These are phyloP conservation scores for Coemansia sp. DNA, from an alignment of 192 early-diverging fungal species.

Conservation along the genomic window DNA sequence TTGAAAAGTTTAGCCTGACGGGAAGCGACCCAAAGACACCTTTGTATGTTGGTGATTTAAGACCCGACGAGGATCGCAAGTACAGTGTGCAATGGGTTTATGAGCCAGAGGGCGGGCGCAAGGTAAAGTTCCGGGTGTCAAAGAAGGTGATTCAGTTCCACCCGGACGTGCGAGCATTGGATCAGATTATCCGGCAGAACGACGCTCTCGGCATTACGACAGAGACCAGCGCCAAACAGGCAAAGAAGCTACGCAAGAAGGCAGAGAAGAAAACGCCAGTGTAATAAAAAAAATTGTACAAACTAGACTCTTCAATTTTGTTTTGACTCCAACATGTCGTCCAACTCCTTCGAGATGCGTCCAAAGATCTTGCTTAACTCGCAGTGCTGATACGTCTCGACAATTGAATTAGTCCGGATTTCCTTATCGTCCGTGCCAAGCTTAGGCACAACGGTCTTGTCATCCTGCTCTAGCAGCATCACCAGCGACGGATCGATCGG, in stretches of 20 bases:
- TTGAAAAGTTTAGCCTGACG: slow-evolving; percentile 27
- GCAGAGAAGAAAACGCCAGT: not conserved
- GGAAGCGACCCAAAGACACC: slow-evolving; percentile 22
- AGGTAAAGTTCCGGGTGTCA: slow-evolving; percentile 22
- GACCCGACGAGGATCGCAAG: slow-evolving; percentile 23
- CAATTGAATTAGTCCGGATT: slow-evolving; percentile 31
- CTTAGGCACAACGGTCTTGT: slow-evolving; percentile 41
- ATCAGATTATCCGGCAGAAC: slow-evolving; percentile 32
- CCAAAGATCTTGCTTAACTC: slow-evolving; percentile 48
- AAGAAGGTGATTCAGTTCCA: slow-evolving; percentile 41
- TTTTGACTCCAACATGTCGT: slow-evolving; percentile 1
- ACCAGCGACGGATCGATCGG: slow-evolving; percentile 88
- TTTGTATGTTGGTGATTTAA: slow-evolving; percentile 33
- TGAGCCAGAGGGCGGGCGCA: not conserved
- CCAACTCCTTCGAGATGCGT: slow-evolving; percentile 13
- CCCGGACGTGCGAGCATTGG: slow-evolving; percentile 36
- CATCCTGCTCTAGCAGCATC: slow-evolving; percentile 59
- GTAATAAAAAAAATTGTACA: slow-evolving; percentile 3
- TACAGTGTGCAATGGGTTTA: slow-evolving; percentile 39
- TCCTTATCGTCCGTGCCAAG: slow-evolving; percentile 10
- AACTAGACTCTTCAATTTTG: not conserved
- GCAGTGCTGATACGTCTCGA: slow-evolving; percentile 53
- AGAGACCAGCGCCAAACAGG: slow-evolving; percentile 11
- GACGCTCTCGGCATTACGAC: slow-evolving; percentile 6
- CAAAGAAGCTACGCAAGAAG: slow-evolving; percentile 14